Evolutionary conservation across 2,329 filamentous ascomycete genomes (phyloP), one percentile per base, ranked within the genome.

Genomic region (Botryotinia convoluta): DNA sequence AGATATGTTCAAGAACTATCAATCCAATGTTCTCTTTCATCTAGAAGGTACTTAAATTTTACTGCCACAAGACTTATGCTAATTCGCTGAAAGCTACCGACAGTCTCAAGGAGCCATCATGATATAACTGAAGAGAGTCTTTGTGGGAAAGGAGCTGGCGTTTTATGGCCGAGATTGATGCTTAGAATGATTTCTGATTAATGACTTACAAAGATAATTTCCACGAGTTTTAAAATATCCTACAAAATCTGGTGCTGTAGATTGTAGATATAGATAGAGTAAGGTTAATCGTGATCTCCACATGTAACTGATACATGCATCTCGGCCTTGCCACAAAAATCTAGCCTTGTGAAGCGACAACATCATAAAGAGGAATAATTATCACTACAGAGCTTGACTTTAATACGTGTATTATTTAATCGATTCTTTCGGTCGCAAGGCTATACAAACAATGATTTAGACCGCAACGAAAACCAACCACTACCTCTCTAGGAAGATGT

Each of bases 1-100:
- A 0, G 95, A 98, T 81, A 99, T 99, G 96, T 99, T 98, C 87
- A 98, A 98, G 85, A 99, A 98, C 84, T 99, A 99, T 82, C 95
- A 98, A 82, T 97, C 94, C 18, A 99, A 98, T 79, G 95, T 98
- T 22, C 85, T 98, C 9, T 98, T 99, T 82, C 96, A 99, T 79
- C 87, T 99, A 9, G 96, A 98, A 90, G 96, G 96, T 97, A 86
- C 29, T 29, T 6, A 14, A 22, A 5, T 35, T 39, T 26, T 6
- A 20, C 57, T 48, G 26, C 71, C 71, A 45, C 60, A 72, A 73
- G 64, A 76, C 63, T 48, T 39, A 37, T 74, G 51, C 75, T 81
- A 75, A 79, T 54, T 1, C 32, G 57, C 37, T 69, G 74, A 42
- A 77, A 97, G 93, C 93, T 57, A 97, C 94, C 79, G 93, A 95